Conservation (phyloP, 2,329 filamentous ascomycete genomes). For the Colletotrichum navitas region DNA sequence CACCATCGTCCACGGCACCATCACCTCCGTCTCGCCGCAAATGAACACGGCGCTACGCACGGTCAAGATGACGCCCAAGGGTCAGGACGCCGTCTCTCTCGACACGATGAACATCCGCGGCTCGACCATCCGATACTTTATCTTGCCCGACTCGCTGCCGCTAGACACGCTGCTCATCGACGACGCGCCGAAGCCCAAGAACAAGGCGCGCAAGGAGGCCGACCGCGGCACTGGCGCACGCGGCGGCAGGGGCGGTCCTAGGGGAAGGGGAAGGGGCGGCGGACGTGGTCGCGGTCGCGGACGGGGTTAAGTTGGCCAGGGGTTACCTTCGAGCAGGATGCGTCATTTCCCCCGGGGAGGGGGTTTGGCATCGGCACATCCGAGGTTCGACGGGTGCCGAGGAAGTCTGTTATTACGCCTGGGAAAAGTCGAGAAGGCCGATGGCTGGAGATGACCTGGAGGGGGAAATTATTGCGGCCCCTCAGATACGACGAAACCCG, state of each 20-base stretch:
- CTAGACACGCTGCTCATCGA: constrained; percentile 96
- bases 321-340: not conserved
- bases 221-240: constrained; percentile 70
- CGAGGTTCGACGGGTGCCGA: not conserved
- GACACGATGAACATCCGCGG: constrained; percentile 98
- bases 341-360: not conserved
- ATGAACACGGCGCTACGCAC: constrained; percentile 98
- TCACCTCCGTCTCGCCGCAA: constrained; percentile 94
- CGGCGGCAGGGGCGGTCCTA: constrained; percentile 62
- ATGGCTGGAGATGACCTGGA: constrained; percentile 5
- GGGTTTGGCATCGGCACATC: not conserved
- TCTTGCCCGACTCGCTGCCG: constrained; percentile 94
- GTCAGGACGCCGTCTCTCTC: constrained; percentile 87
- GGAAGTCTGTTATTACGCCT: not conserved
- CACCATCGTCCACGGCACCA: constrained; percentile 96
- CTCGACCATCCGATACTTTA: constrained; percentile 95
- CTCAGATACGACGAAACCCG: constrained; percentile 24
- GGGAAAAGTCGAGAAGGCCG: constrained; percentile 3
- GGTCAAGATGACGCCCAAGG: constrained; percentile 95
- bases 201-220: constrained; percentile 96
- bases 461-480: constrained; percentile 8
- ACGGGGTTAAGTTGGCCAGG: not conserved
- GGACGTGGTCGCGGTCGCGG: constrained; percentile 58
- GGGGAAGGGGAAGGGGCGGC: constrained; percentile 67
- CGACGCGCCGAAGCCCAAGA: constrained; percentile 98